These are phyloP conservation scores for Musa troglodytarum DNA, from an alignment of 176 grass and related monocot genomes.

Conservation along the genomic window DNA sequence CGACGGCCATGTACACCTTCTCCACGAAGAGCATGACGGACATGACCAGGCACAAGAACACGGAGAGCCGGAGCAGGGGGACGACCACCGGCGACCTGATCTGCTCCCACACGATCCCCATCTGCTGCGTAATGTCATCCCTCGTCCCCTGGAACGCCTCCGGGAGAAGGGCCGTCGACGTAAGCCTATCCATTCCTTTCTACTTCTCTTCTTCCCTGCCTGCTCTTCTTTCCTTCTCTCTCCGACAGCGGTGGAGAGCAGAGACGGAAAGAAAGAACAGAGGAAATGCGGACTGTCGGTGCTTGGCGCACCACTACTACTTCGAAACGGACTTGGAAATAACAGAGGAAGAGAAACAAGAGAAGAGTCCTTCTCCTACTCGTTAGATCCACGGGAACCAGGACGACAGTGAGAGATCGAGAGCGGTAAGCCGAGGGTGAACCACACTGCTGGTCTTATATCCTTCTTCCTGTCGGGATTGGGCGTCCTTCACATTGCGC, in stretches of 20 bases:
- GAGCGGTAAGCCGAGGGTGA: too few species aligned
- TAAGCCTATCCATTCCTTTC: slow-evolving; percentile 24
- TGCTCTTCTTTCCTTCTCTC: neutral
- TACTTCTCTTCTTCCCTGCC: slow-evolving; percentile 3
- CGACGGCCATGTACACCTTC: slow-evolving; percentile 70
- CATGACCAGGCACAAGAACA: slow-evolving; percentile 58
- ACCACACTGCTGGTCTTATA: too few species aligned
- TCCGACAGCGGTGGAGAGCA: neutral
- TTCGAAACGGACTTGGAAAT: neutral
- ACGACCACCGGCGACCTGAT: slow-evolving; percentile 46
- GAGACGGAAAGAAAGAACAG: neutral
- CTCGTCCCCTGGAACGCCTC: slow-evolving; percentile 20
- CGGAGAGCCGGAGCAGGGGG: slow-evolving; percentile 45
- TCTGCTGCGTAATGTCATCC: slow-evolving; percentile 29
- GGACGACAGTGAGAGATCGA: too few species aligned
- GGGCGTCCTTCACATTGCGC: too few species aligned
- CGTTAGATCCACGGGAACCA: too few species aligned
- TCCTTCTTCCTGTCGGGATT: too few species aligned
- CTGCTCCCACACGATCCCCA: slow-evolving; percentile 46
- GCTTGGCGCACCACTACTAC: too few species aligned
- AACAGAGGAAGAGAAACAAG: neutral
- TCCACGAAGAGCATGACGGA: slow-evolving; percentile 62
- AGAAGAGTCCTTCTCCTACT: neutral
- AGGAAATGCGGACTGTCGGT: neutral
- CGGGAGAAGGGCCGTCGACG: slow-evolving; percentile 20